Evolutionary conservation across 2,329 filamentous ascomycete species (phyloP).

Genomic region (Fusarium dimerum): DNA sequence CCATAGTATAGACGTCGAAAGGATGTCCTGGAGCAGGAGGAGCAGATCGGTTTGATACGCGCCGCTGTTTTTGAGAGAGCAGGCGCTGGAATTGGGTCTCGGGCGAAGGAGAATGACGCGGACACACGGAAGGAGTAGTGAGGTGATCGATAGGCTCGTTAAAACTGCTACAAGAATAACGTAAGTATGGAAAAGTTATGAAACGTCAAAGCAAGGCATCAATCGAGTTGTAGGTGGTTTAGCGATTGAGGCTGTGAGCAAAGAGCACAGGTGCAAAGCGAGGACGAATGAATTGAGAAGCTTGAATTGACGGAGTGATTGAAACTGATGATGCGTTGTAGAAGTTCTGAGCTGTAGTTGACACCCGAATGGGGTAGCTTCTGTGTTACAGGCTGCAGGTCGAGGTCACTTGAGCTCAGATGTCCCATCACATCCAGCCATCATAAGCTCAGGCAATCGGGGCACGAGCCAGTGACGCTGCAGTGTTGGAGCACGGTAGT

Average conservation of each 20-base stretch:
- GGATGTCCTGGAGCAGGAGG: slow-evolving; percentile 35
- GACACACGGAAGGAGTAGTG: slow-evolving; percentile 25
- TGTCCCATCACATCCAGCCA: not conserved
- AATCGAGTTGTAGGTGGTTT: not conserved
- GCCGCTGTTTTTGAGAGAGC: slow-evolving; percentile 29
- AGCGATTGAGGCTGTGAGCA: not conserved
- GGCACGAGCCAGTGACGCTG: not conserved
- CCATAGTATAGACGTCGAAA: slow-evolving; percentile 46
- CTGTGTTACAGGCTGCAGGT: not conserved
- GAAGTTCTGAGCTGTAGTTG: too few species aligned
- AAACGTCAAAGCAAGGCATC: slow-evolving; percentile 8
- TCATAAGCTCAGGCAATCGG: not conserved
- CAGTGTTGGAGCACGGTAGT: not conserved
- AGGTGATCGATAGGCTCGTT: slow-evolving; percentile 26
- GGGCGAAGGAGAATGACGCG: slow-evolving; percentile 24
- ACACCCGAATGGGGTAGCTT: not conserved
- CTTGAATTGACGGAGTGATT: not conserved
- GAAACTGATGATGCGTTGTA: too few species aligned
- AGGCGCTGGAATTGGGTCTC: slow-evolving; percentile 18
- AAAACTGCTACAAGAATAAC: slow-evolving; percentile 19
- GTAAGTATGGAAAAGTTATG: slow-evolving; percentile 20
- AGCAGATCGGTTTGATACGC: slow-evolving; percentile 40
- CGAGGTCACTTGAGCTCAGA: not conserved
- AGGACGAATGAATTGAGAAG: not conserved
- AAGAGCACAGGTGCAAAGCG: not conserved